These are phyloP conservation scores for Melocanna baccifera DNA, from an alignment of 176 grass and related monocot genomes.

Conservation along the genomic window DNA sequence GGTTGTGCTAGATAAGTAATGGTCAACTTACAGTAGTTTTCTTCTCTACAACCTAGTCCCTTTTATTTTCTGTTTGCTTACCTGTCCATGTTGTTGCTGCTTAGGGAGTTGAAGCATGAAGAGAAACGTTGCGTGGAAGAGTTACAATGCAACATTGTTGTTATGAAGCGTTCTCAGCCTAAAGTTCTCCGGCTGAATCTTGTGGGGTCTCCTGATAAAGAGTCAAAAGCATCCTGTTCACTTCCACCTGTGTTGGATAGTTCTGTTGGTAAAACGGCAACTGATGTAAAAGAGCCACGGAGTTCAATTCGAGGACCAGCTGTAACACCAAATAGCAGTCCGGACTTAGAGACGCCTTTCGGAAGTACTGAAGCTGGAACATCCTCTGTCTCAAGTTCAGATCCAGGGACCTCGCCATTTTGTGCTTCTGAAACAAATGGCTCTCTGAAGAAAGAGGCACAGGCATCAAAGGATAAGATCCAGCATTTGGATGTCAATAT, in stretches of 20 bases:
- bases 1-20: constrained; percentile 99
- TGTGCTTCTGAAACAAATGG: constrained; percentile 63
- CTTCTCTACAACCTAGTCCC: background rate
- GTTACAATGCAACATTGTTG: constrained; percentile 94
- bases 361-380: constrained; percentile 86
- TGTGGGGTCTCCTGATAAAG: constrained; percentile 80
- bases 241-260: constrained; percentile 31
- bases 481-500: constrained; percentile 54
- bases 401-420: constrained; percentile 87
- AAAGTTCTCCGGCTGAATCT: constrained; percentile 99
- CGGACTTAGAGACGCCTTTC: constrained; percentile 71
- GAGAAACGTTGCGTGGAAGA: constrained; percentile 91
- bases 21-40: constrained; percentile 24
- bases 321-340: constrained; percentile 93
- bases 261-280: constrained; percentile 37
- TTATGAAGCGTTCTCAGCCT: constrained; percentile 94
- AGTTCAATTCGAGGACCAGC: constrained; percentile 67
- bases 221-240: constrained; percentile 35
- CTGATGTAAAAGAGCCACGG: constrained; percentile 49
- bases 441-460: constrained; percentile 60
- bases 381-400: constrained; percentile 94
- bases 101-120: constrained; percentile 95
- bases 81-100: constrained; percentile 16
- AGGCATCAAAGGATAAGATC: constrained; percentile 42
- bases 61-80: constrained; percentile 27